Conservation (phyloP, 441 rosid genomes). For the Metrosideros polymorpha region DNA sequence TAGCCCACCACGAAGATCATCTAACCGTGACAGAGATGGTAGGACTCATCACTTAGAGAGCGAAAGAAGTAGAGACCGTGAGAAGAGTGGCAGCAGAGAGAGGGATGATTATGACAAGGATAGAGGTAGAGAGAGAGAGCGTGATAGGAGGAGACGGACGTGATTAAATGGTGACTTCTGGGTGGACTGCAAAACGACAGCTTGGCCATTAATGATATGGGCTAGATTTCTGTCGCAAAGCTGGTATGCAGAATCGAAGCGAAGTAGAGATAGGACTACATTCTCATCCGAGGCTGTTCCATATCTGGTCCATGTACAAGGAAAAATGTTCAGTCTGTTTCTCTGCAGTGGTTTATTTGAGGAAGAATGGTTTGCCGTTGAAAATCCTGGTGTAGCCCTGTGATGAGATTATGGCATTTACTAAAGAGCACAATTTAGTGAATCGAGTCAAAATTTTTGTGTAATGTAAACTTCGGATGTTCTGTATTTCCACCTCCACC, state of each 20-base stretch:
- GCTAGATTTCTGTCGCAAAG: not conserved
- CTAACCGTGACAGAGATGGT: conserved; percentile 30
- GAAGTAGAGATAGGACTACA: not conserved
- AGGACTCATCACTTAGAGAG: conserved; percentile 17
- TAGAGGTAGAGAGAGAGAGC: conserved; percentile 40
- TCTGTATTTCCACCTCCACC: not conserved
- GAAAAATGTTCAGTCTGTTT: not conserved
- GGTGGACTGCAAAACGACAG: not conserved
- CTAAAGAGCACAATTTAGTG: not conserved
- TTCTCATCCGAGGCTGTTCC: not conserved
- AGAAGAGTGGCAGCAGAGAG: conserved; percentile 90
- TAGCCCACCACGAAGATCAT: conserved; percentile 71
- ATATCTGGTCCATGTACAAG: not conserved
- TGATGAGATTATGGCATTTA: not conserved
- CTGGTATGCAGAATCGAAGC: not conserved
- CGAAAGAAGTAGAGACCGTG: conserved; percentile 48
- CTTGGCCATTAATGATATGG: not conserved
- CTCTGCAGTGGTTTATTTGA: not conserved
- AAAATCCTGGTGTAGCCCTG: not conserved
- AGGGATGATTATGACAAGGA: conserved; percentile 75
- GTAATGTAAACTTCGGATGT: not conserved
- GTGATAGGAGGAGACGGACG: conserved; percentile 45
- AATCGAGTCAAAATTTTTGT: not conserved
- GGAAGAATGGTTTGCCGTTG: not conserved
- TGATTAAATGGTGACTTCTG: conserved; percentile 10